A percentile compares a stretch with the other conserved stretches of the same genome.
phyloP scores from a whole-genome alignment of 106 monocot species.

The Cymbidium sinense region DNA sequence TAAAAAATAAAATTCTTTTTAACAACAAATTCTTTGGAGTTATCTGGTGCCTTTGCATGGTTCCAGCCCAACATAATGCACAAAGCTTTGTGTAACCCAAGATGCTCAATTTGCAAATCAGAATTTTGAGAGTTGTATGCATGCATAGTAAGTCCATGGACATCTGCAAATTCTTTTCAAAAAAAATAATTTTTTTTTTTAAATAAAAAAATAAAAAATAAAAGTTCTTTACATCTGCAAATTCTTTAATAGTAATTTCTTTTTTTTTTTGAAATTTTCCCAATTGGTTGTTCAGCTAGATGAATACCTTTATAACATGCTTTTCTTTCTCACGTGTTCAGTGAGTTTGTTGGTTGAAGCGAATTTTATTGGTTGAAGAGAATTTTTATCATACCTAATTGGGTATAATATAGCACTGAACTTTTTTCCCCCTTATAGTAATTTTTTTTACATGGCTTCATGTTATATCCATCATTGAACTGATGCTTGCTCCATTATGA shows the following conservation, averaged over 20 bases:
- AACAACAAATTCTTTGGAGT: slow-evolving; percentile 68
- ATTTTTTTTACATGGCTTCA: not conserved
- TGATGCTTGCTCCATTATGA: not conserved
- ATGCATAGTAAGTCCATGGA: slow-evolving; percentile 79
- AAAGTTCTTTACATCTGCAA: too few relatives aligned
- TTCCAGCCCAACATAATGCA: slow-evolving; percentile 96
- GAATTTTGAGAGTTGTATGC: slow-evolving; percentile 56
- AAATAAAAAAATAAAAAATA: too few relatives aligned
- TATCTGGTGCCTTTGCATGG: slow-evolving; percentile 64
- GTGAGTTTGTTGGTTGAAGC: not conserved
- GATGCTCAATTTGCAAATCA: slow-evolving; percentile 73
- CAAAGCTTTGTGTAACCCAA: slow-evolving; percentile 93
- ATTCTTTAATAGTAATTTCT: too few relatives aligned
- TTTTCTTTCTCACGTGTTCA: not conserved
- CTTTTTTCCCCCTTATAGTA: not conserved
- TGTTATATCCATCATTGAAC: not conserved
- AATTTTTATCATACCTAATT: too few relatives aligned
- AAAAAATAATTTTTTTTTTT: too few relatives aligned
- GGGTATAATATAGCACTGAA: not conserved
- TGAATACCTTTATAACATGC: not conserved
- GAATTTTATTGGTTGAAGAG: not conserved
- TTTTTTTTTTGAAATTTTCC: not conserved
- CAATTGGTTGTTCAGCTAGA: not conserved
- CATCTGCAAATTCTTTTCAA: slow-evolving; percentile 73
- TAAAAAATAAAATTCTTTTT: too few relatives aligned